phyloP scores from a whole-genome alignment of 352 stramenopile genomes.

The Phytophthora aleatoria region DNA sequence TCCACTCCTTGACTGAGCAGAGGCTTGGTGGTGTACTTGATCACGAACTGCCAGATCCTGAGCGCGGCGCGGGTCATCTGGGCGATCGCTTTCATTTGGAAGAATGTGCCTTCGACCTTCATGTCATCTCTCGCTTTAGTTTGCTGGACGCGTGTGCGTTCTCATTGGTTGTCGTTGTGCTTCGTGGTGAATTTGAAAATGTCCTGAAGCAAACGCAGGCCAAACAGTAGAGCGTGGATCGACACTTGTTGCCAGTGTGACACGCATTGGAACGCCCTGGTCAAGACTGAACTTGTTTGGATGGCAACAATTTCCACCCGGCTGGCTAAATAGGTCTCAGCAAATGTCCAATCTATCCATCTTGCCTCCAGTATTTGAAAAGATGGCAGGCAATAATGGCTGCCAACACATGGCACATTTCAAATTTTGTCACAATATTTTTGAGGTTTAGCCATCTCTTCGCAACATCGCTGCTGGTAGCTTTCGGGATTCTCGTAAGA shows the following conservation, averaged over 20 bases:
- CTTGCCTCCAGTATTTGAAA: neutral
- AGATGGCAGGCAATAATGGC: slow-evolving; percentile 6
- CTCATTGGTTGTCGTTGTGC: slow-evolving; percentile 17
- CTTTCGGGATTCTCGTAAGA: neutral
- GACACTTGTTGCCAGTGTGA: slow-evolving; percentile 15
- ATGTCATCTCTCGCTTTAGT: slow-evolving; percentile 17
- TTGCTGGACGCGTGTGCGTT: slow-evolving; percentile 10
- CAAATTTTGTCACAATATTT: slow-evolving; percentile 15
- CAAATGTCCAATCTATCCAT: slow-evolving; percentile 15
- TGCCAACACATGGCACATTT: slow-evolving; percentile 15
- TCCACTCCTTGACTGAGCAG: slow-evolving; percentile 35
- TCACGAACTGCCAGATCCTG: slow-evolving; percentile 33
- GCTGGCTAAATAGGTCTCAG: slow-evolving; percentile 14
- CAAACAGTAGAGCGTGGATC: slow-evolving; percentile 1
- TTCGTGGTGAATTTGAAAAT: slow-evolving; percentile 30
- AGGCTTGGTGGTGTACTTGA: slow-evolving; percentile 28
- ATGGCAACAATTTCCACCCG: slow-evolving; percentile 2
- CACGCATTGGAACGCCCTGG: slow-evolving; percentile 31
- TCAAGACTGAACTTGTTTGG: slow-evolving; percentile 3
- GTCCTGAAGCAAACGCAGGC: slow-evolving; percentile 2
- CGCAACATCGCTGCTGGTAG: neutral
- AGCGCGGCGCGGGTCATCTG: slow-evolving; percentile 23
- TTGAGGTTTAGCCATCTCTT: slow-evolving; percentile 14
- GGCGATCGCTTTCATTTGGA: slow-evolving; percentile 13
- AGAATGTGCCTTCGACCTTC: slow-evolving; percentile 22